Percentiles rank a stretch among this genome's conserved stretches.
Evolutionary conservation across 257 asterid genomes (phyloP).

Genomic region (Euphrasia confusa): DNA sequence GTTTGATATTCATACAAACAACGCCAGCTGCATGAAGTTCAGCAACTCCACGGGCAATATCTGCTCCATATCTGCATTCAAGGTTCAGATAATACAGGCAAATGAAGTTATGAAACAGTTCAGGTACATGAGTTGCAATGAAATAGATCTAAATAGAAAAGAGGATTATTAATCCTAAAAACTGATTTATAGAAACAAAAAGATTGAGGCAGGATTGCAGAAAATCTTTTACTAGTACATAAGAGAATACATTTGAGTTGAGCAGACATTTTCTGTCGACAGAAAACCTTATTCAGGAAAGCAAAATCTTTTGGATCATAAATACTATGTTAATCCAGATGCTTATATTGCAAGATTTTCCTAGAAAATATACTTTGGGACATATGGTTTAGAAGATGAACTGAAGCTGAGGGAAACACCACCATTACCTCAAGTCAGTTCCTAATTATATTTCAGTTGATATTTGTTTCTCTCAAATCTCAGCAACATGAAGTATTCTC

Average conservation of each 20-base stretch:
- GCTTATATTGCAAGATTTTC: constrained; percentile 10
- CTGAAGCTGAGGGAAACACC: neutral
- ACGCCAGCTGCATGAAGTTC: constrained; percentile 99
- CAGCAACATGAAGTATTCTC: constrained; percentile 4
- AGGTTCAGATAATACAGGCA: constrained; percentile 28
- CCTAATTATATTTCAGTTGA: neutral
- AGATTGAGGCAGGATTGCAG: neutral
- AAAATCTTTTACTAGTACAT: neutral
- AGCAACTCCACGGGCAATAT: constrained; percentile 96
- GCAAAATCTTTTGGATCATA: constrained; percentile 3
- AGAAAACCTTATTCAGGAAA: constrained; percentile 2
- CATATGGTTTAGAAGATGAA: neutral
- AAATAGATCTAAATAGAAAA: constrained; percentile 1
- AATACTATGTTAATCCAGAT: neutral
- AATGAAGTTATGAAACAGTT: constrained; percentile 14
- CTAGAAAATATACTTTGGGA: neutral
- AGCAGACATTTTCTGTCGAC: neutral
- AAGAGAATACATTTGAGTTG: constrained; percentile 11
- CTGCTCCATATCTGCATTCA: constrained; percentile 86
- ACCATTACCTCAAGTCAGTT: neutral
- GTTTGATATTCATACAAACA: constrained; percentile 94
- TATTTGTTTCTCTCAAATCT: neutral
- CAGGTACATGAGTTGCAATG: constrained; percentile 15
- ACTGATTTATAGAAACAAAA: constrained; percentile 13
- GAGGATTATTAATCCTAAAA: constrained; percentile 13